Evolutionary conservation across 768 basidiomycete genomes (phyloP), one percentile per base, ranked within the genome.

Genomic region (Cytidiella melzeri): DNA sequence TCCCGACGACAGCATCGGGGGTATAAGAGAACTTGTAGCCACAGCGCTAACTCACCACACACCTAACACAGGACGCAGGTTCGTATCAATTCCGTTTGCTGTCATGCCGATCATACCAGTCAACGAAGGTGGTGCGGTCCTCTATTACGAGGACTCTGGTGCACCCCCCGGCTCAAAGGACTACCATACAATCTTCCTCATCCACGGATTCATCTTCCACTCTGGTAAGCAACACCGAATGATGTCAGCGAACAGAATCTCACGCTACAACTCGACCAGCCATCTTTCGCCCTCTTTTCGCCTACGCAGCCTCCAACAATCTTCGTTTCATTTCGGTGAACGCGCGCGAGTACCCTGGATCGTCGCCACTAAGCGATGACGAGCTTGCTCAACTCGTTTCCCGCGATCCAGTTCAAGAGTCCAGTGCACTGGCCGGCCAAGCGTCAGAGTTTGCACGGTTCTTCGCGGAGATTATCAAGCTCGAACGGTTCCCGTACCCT

Each of bases 321-420:
- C 41, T 63, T 2, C 61, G 65, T 13, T 38, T 65, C 43, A 54
- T 67, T n/a, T 41, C 53, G 12, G 34, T 64, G 2, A 65, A 59
- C 45, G 45, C 57, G 38, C 62, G 65, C 18, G 65, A 63, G 52
- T 67, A 62, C 30, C 60, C 58, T 0, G 58, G 64, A 9, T 58
- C 65, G 2, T 51, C 53, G 6, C 55, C 55, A 5, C 61, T 52
- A 55, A 47, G 57, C 1, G 12, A 47, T 4, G 43, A 48, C 6
- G 64, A 66, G 38, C 47, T 54, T 26, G 53, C 30, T 13, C 41
- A 24, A 18, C 24, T 57, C 9, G 15, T 26, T 10, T 43, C 37
- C 20, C n/a, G 11, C 13, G 45, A 52, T 21, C 21, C 10, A 6
- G 36, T 45, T 2, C 28, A 28, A 9, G 51, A 53, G 24, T 48